Base-by-base conservation (phyloP, 495 filamentous ascomycete species). In the Podospora pseudoanserina region DNA sequence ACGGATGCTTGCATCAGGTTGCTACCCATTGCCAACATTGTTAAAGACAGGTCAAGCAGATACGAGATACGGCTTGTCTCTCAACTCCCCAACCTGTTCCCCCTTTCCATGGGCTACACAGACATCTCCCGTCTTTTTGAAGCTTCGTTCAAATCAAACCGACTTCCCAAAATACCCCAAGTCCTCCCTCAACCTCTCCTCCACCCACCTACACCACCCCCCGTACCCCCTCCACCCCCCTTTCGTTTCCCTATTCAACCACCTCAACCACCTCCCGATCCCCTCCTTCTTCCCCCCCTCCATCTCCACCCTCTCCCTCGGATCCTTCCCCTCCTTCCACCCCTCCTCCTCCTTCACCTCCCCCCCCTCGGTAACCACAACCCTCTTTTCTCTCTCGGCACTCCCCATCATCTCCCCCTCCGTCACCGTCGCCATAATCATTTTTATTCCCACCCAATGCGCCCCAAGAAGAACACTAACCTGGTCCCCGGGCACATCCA, bases 361-460 rank as follows among this genome's bases (percentile, higher is more conserved):
- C 56, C 19, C 23, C n/a, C 32, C 39, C 60, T 65, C 57, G 18
- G 54, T 15, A 34, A 1, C 13, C 2, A 18, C 9, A 1, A 20
- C 23, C 65, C 54, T 60, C 64, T 72, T 70, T 7, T 54, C 67
- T 9, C 54, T 53, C 63, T 74, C 69, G 13, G 60, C 68, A 9
- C 60, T 23, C 7, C 18, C 70, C 19, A 30, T 66, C 39, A 66
- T 56, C 71, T 83, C 78, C 28, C 68, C 68, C 28, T 76, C 72
- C 9, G 75, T 79, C 44, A 86, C 78, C 53, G 80, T 80, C 4
- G 79, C 80, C 83, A 89, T 84, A 73, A 88, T 81, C 63, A 84
- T 78, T 74, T 87, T 84, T 19, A 88, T 63, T 7, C 85, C 80
- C 55, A 89, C 82, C 77, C 86, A 89, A 77, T 89, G 87, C 49